Base-by-base conservation (phyloP, 2,329 filamentous ascomycete species). In the Stagonosporopsis rhizophila region DNA sequence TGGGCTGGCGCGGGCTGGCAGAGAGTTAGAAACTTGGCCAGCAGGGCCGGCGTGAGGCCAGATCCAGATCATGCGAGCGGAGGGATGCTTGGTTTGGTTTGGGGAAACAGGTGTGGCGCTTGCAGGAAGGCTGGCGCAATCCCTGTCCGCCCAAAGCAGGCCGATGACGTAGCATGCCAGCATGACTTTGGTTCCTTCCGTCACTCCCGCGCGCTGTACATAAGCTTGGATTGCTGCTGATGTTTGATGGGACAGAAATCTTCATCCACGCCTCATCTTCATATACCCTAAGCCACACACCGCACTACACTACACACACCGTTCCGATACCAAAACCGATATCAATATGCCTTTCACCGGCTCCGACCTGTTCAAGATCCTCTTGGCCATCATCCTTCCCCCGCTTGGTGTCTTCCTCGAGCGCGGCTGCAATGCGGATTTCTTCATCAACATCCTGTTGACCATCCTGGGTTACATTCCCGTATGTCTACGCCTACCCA, bases 381-480 rank as follows among this genome's bases (percentile, higher is more conserved):
- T 96, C 80, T 85, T 96, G 81, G 92, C 92, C 83, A 83, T 96
- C 83, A 82, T 96, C 81, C 87, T 96, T 65, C 92, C 92, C 54
- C 92, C 92, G 75, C 81, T 96, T 52, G 92, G 92, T 82, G 92
- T 96, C 77, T 95, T 96, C 85, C 90, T 96, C 68, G 92, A 96
- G 88, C 87, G 89, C 69, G 92, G 92, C 71, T 96, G 92, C 81
- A 89, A 89, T 75, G 87, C 88, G 66, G 91, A 96, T 76, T 83
- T 96, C 73, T 83, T 94, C 79, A 96, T 96, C 86, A 96, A 96
- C 88, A 91, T 96, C 79, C 84, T 92, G 73, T 82, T 96, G 80
- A 96, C 91, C 69, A 66, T 73, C 52, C 67, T 76, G 20, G 74
- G 76, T 73, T 78, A 80, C 78, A 84, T 93, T 71, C 89, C 89